These are phyloP conservation scores for Auricularia heimuer DNA, from an alignment of 768 basidiomycete genomes.

Conservation along the genomic window DNA sequence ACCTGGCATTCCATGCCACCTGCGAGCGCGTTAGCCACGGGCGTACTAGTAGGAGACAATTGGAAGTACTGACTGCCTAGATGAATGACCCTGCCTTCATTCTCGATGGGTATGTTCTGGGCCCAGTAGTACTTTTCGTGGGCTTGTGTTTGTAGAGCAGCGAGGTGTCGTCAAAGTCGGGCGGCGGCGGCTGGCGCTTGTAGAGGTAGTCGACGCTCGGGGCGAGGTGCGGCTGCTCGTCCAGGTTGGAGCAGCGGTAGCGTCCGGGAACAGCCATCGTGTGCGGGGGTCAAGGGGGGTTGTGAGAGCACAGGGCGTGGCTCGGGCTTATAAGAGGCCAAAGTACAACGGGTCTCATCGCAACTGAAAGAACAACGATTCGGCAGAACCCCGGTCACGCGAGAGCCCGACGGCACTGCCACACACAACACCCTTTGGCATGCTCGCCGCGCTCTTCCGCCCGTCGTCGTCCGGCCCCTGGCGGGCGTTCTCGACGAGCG, in stretches of 20 bases:
- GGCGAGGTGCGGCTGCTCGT: not conserved
- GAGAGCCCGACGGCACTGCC: not conserved
- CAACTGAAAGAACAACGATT: too few species aligned
- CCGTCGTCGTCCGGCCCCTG: not conserved
- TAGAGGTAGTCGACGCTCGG: not conserved
- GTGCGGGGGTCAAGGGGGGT: too few species aligned
- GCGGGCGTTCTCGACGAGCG: not conserved
- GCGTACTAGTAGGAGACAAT: not conserved
- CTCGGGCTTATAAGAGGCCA: too few species aligned
- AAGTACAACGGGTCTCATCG: too few species aligned
- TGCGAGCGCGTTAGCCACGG: not conserved
- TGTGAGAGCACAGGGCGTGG: too few species aligned
- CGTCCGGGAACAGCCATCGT: too few species aligned
- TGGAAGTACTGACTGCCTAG: not conserved
- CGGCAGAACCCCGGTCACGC: not conserved
- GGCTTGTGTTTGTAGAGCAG: not conserved
- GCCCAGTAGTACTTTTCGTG: not conserved
- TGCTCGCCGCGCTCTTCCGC: not conserved
- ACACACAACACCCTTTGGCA: not conserved
- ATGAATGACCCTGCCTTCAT: not conserved
- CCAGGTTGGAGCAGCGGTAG: not conserved
- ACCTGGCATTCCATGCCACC: constrained; percentile 2
- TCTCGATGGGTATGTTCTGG: not conserved
- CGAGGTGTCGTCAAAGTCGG: not conserved
- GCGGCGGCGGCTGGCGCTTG: not conserved